Base-by-base conservation (phyloP, 73 alveolate genomes). In the Paraurostyla sp. region DNA sequence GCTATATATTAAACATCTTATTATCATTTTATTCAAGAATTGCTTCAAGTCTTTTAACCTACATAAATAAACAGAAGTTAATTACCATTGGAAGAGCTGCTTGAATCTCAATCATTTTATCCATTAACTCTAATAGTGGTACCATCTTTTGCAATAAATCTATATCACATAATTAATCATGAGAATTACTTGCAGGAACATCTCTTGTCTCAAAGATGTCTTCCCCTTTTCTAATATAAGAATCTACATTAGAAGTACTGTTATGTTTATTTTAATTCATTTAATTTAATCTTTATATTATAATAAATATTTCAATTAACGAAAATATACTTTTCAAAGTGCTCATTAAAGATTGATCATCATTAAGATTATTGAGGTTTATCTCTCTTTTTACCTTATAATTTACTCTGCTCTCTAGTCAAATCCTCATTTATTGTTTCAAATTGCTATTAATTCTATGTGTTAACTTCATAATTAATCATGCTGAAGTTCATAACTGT, bases 81-180 rank as follows among this genome's bases (percentile, higher is more conserved):
- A 4, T 36, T 69, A 69, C 84, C 15, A 69, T 35, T 16, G 84
- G 84, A 3, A 69, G 38, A 6, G 63, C 16, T 22, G 29, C 45
- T 18, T 69, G 48, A 16, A 69, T 41, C 40, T 69, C 58, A 38
- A 69, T 38, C 58, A 69, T 69, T 69, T 69, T 69, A 22, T 69
- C 16, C 84, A 69, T 69, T 13, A 69, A 32, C 3, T 69, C 84
- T n/a, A 62, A 59, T 36, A 69, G 23, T n/a, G 84, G 84, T 41
- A 69, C 84, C 84, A 69, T 69, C 23, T 69, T 69, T 38, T 43
- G 18, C 15, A 36, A 32, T 27, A 15, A 4, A 23, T n/a, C 80
- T 62, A 2, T 36, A 62, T 46, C 57, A 46, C 18, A 46, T n/a
- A n/a, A n/a, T n/a, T n/a, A 6, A 52, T 52, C 69, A 9, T 18